Conservation (phyloP, 345 rosid species). For the Bruguiera sexangula region DNA sequence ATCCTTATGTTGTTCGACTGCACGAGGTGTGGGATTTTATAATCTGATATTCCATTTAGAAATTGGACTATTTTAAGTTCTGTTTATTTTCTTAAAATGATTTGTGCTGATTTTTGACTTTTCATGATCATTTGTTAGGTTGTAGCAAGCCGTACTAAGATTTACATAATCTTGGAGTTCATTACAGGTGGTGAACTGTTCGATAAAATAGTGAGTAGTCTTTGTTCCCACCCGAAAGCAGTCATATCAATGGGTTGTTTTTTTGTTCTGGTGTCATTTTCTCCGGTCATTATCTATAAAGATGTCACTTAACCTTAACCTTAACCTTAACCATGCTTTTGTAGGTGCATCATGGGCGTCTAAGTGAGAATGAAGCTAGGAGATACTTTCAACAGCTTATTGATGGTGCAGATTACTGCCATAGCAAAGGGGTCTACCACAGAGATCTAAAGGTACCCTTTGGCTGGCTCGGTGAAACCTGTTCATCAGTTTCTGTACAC, state of each 20-base stretch:
- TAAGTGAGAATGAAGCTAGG: constrained; percentile 87
- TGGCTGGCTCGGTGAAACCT: constrained; percentile 4
- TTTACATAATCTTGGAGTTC: constrained; percentile 91
- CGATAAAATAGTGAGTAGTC: constrained; percentile 82
- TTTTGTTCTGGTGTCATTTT: background rate
- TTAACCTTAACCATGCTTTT: background rate
- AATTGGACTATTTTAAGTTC: background rate
- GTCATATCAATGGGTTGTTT: background rate
- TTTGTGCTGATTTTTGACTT: constrained; percentile 14
- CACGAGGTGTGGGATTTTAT: constrained; percentile 54
- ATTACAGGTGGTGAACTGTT: constrained; percentile 97
- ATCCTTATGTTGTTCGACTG: constrained; percentile 87
- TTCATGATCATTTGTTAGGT: constrained; percentile 41
- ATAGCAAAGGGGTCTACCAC: constrained; percentile 86
- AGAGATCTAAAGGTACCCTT: constrained; percentile 80
- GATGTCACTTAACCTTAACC: constrained; percentile 5
- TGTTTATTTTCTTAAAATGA: background rate
- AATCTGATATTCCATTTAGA: background rate
- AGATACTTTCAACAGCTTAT: constrained; percentile 90
- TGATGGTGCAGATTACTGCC: constrained; percentile 96
- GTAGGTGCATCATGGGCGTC: constrained; percentile 81
- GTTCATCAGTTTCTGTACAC: background rate
- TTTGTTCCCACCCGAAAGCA: constrained; percentile 9
- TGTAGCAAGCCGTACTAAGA: constrained; percentile 85
- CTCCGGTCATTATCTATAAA: background rate